These are phyloP conservation scores for Acacia concinna DNA, from an alignment of 331 rosid genomes.

Conservation along the genomic window DNA sequence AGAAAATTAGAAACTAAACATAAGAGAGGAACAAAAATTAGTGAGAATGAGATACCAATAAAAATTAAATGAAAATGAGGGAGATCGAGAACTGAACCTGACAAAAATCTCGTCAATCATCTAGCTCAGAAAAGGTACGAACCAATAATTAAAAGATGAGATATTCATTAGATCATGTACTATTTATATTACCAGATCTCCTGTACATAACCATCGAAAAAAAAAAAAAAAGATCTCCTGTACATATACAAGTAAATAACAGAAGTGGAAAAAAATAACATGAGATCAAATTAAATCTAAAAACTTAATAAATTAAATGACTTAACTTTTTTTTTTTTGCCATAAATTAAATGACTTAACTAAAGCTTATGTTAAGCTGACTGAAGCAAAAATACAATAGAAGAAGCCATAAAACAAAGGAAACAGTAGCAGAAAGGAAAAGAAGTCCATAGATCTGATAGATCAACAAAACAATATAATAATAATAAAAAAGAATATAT, in stretches of 20 bases:
- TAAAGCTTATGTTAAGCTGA: not conserved
- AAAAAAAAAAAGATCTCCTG: slow-evolving; percentile 45
- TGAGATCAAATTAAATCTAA: not conserved
- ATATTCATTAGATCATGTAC: slow-evolving; percentile 29
- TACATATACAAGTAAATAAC: not conserved
- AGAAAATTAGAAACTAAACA: slow-evolving; percentile 4
- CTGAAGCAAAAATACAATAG: no score
- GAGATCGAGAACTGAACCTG: not conserved
- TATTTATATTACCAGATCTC: slow-evolving; percentile 34
- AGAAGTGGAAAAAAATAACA: not conserved
- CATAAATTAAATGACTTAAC: not conserved
- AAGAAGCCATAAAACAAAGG: not conserved
- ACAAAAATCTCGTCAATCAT: not conserved
- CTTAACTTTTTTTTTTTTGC: no score
- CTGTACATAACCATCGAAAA: no score
- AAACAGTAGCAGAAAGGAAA: not conserved
- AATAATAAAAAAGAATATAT: not conserved
- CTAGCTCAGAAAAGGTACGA: not conserved
- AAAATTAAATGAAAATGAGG: not conserved
- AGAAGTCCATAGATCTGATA: not conserved
- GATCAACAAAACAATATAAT: not conserved
- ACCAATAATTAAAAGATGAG: slow-evolving; percentile 6
- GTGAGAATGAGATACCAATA: no score
- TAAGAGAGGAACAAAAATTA: not conserved
- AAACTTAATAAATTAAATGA: not conserved